These are phyloP conservation scores for Lepidium aucheri DNA, from an alignment of 345 rosid species.

Conservation along the genomic window DNA sequence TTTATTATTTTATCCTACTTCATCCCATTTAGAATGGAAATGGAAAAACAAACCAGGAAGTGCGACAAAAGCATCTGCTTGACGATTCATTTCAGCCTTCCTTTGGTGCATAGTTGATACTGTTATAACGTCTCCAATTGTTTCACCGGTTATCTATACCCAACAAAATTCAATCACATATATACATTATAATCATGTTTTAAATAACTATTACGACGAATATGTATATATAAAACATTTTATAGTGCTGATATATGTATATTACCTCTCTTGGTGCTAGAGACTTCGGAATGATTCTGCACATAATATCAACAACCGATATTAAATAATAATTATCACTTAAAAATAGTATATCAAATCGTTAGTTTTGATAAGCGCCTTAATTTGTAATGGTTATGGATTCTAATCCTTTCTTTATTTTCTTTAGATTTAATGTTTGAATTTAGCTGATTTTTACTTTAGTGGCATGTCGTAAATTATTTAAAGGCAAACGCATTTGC, in stretches of 20 bases:
- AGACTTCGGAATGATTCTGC: slow-evolving; percentile 78
- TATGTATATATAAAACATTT: not conserved
- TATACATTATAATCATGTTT: not conserved
- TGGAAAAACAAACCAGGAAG: slow-evolving; percentile 57
- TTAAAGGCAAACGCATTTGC: no score
- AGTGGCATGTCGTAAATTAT: no score
- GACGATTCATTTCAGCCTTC: slow-evolving; percentile 87
- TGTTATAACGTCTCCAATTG: slow-evolving; percentile 73
- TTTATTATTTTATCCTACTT: no score
- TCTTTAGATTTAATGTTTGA: not conserved
- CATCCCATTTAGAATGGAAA: no score
- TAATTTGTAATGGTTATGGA: not conserved
- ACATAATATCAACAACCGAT: slow-evolving; percentile 26
- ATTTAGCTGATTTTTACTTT: no score
- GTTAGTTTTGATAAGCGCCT: not conserved
- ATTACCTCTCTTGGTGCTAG: slow-evolving; percentile 81
- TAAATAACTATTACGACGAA: not conserved
- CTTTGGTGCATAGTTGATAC: slow-evolving; percentile 92
- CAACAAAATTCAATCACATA: not conserved
- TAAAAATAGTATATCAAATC: not conserved
- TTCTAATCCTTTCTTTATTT: not conserved
- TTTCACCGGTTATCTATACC: slow-evolving; percentile 60
- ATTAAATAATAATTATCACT: not conserved
- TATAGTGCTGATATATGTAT: not conserved
- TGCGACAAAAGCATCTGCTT: slow-evolving; percentile 88